Evolutionary conservation across 108 stramenopile species (phyloP).

Genomic region (Skeletonema marinoi): DNA sequence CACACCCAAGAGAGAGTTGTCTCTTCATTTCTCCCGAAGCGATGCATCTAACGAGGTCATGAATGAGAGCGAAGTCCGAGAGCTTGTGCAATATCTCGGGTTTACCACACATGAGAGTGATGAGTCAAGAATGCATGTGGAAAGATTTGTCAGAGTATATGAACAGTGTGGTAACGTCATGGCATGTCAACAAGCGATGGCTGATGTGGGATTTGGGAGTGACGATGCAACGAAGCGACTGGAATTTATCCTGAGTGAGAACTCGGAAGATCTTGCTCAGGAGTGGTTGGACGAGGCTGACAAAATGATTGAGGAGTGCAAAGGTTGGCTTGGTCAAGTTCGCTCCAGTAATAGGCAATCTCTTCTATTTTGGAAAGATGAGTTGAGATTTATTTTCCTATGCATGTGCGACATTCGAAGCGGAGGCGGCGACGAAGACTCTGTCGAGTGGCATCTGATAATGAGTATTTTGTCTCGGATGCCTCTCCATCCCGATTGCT

Average conservation of each 20-base stretch:
- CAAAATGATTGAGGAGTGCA: conserved; percentile 4
- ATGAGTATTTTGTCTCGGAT: neutral
- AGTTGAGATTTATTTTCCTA: conserved; percentile 4
- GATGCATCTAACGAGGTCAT: conserved; percentile 3
- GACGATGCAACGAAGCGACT: neutral
- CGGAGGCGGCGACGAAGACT: neutral
- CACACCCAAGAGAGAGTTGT: neutral
- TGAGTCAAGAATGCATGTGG: neutral
- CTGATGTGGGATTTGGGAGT: conserved; percentile 6
- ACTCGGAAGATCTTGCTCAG: neutral
- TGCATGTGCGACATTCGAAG: neutral
- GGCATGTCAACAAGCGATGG: neutral
- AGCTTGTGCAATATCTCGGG: conserved; percentile 20
- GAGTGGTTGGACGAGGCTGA: neutral
- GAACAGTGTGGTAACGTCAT: conserved; percentile 3
- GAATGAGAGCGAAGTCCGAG: conserved; percentile 11
- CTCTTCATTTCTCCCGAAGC: neutral
- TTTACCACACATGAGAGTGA: conserved; percentile 10
- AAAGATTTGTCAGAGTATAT: neutral
- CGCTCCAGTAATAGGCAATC: conserved; percentile 11
- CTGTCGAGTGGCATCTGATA: neutral
- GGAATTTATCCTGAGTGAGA: neutral
- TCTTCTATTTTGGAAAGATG: conserved; percentile 18
- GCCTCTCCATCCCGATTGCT: neutral
- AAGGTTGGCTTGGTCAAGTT: conserved; percentile 11